Evolutionary conservation across 192 early-diverging fungal species (phyloP), one percentile per base, ranked within the genome.

Genomic region (Coemansia sp.): DNA sequence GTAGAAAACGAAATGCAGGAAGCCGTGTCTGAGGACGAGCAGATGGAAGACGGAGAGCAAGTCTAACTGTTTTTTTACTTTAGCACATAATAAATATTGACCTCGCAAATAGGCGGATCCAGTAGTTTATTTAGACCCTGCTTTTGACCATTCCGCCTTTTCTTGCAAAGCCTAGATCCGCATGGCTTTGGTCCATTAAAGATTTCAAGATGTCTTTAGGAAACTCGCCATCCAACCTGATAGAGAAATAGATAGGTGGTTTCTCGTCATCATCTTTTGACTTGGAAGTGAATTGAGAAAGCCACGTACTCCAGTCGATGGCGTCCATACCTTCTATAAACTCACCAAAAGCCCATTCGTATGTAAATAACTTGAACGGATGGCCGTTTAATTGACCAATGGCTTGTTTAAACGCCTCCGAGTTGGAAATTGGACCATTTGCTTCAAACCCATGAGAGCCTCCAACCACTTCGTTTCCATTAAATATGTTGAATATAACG

Each of bases 11-110:
- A 13, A 56, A 61, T 49, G 62, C 38, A 32, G 12, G 20, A 5
- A n/a, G 7, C 47, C 35, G 61, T 29, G 30, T 71, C 78, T 3
- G 78, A 65, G n/a, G 79, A 82, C 40, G 79, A 72, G 53, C 79
- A 82, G 55, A 76, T 76, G 74, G 79, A 82, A 37, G 79, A 82
- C 4, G 79, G 79, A 29, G 79, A 80, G 59, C 73, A 71, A 22
- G 56, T 29, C 1, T 53, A 53, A 27, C 24, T 24, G 24, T 24
- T 24, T 24, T 11, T 1, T 53, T 10, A 10, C 2, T 27, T 3
- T 24, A 60, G 4, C 22, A 29, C 10, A 55, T 49, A 64, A 35
- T 50, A 64, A 50, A 49, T 63, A 22, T 49, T 49, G 47, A 18
- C n/a, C 47, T 49, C 6, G 5, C 16, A 44, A 44, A 16, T 24